Evolutionary conservation across 2,329 filamentous ascomycete species (phyloP), one percentile per base, ranked within the genome.

Genomic region (Pseudogymnoascus sp.): DNA sequence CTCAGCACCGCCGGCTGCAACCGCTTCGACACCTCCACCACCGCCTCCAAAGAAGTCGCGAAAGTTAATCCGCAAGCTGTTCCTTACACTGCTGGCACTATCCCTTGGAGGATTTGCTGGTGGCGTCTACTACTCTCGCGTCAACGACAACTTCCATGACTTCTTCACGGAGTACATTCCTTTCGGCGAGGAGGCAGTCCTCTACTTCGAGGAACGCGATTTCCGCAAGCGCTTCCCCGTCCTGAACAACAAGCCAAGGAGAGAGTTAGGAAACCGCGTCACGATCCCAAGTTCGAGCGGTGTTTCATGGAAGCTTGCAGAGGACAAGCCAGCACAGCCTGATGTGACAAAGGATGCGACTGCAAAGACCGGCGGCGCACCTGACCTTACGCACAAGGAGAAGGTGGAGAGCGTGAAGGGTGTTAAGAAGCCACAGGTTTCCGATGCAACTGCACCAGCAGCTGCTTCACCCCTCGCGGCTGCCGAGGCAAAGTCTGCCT

Each of bases 111-210:
- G 88, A 39, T 99, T 96, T 70, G 89, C 84, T 62, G 92, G 92
- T 67, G 92, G 93, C 68, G 87, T 97, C 61, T 96, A 89, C 81
- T 94, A 96, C 76, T 93, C 94, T 61, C 86, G 96, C 67, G 83
- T 94, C 75, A 96, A 88, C 72, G 94, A 99, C 80, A 96, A 91
- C 77, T 99, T 97, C 83, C 93, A 99, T 77, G 94, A 99, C 76
- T 94, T 97, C 80, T 99, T 99, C 78, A 97, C 92, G 70, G 92
- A 97, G 77, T 99, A 93, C 75, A 78, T 99, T 15, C 94, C 94
- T 21, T 96, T 89, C 68, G 94, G 92, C 70, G 94, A 99, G 77
- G 90, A 96, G 73, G 89, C 89, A 15, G 93, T 99, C 52, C 85
- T 96, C 27, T 97, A 96, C 78, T 87, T 99, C 60, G 94, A 99